Evolutionary conservation across 257 asterid genomes (phyloP), one percentile per base, ranked within the genome.

Genomic region (Anisodus acutangulus): DNA sequence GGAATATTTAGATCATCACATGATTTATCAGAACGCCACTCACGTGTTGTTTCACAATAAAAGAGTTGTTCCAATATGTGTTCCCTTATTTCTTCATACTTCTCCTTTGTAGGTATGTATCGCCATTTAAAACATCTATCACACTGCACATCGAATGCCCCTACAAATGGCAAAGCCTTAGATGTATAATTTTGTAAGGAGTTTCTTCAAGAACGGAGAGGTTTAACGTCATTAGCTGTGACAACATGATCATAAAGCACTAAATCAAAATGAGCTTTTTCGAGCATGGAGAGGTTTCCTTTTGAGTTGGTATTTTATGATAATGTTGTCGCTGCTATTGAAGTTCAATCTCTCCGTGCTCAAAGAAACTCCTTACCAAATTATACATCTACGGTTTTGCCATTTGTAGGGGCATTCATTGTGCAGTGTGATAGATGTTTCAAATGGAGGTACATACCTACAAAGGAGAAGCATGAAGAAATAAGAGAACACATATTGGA

Each of bases 81-180:
- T 87, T 93, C 98, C 51, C 98, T 86, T 79, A 95, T 92, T 87
- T 92, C 95, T 86, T 95, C 98, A 31, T 95, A 95, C 87, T 91
- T 94, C 88, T 93, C 91, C 88, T 89, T 82, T 43, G 95, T 88
- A n/a, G 97, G 97, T 84, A 95, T 89, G 57, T 94, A 90, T 88
- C 98, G 89, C 99, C 98, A 95, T 88, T 94, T 92, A 80, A 92
- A 94, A 91, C 98, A 94, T 87, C 85, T 83, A 74, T 95, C 97
- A 43, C 98, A 95, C 79, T 95, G 89, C 58, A 88, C 85, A 43
- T 89, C 87, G 86, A 91, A 95, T 39, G 97, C 95, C 86, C 95
- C 95, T 6, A 95, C 91, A 26, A 95, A 81, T 19, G 97, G 97
- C 85, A 90, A 88, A 83, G 83, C 82, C 87, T 87, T 90, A 54